These are phyloP conservation scores for Phytophthora pinifolia DNA, from an alignment of 352 stramenopile species.

Conservation along the genomic window DNA sequence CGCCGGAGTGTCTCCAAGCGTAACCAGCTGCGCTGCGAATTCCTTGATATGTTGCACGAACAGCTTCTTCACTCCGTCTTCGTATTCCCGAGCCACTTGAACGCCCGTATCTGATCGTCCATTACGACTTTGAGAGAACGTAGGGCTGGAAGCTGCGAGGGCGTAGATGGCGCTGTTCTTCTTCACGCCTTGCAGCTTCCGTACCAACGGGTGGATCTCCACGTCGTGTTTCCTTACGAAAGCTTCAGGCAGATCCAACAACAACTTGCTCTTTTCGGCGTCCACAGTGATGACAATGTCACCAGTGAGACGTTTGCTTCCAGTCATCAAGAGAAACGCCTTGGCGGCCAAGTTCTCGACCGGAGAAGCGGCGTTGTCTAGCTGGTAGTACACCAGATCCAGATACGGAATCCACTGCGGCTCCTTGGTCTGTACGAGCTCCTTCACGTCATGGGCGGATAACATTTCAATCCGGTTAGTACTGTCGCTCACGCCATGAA, in stretches of 20 bases:
- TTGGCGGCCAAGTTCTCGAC: conserved; percentile 49
- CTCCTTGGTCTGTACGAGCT: conserved; percentile 42
- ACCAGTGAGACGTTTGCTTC: conserved; percentile 28
- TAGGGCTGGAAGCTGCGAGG: conserved; percentile 16
- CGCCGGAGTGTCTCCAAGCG: conserved; percentile 50
- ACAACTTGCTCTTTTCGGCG: conserved; percentile 42
- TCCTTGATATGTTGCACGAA: conserved; percentile 56
- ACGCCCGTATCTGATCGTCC: conserved; percentile 28
- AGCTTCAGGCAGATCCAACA: conserved; percentile 64
- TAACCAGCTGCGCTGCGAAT: conserved; percentile 59
- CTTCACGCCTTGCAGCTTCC: conserved; percentile 62
- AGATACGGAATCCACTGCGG: conserved; percentile 60
- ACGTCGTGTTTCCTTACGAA: conserved; percentile 68
- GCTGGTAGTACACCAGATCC: conserved; percentile 60
- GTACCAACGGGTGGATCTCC: conserved; percentile 62
- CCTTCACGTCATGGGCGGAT: conserved; percentile 53
- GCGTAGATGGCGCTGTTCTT: conserved; percentile 42
- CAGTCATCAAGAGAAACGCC: conserved; percentile 48
- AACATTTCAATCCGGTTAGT: conserved; percentile 39
- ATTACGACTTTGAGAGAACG: conserved; percentile 20
- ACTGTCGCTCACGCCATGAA: conserved; percentile 9
- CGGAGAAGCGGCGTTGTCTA: conserved; percentile 27
- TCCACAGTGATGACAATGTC: conserved; percentile 72
- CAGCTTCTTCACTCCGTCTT: conserved; percentile 53
- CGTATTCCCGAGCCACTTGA: conserved; percentile 41